Evolutionary conservation across 106 monocot genomes (phyloP).

Genomic region (Apostasia shenzhenica): DNA sequence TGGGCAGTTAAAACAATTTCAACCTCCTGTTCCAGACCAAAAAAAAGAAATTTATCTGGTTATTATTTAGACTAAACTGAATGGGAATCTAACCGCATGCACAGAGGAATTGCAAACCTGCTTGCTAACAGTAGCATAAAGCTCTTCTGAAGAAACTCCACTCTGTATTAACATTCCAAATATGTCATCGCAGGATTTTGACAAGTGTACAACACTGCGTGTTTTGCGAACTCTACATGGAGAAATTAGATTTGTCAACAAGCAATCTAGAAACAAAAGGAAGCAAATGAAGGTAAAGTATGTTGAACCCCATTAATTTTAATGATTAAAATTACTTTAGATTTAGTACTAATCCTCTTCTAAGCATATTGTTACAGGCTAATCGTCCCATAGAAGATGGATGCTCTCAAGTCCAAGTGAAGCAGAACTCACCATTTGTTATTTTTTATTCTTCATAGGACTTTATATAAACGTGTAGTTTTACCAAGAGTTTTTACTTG

Average conservation of each 20-base stretch:
- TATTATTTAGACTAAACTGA: not conserved
- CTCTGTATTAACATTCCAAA: conserved; percentile 73
- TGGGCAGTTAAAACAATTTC: conserved; percentile 95
- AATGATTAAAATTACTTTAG: too few relatives aligned
- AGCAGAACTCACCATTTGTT: too few relatives aligned
- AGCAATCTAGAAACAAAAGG: too few relatives aligned
- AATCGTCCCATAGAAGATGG: too few relatives aligned
- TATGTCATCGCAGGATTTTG: conserved; percentile 90
- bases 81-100: not conserved
- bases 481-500: too few relatives aligned
- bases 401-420: too few relatives aligned
- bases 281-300: too few relatives aligned
- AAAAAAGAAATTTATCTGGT: not conserved
- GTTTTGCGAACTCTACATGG: conserved; percentile 58
- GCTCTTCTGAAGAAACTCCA: conserved; percentile 62
- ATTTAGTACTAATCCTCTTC: too few relatives aligned
- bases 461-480: too few relatives aligned
- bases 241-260: conserved; percentile 1
- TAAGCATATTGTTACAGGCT: too few relatives aligned
- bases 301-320: too few relatives aligned
- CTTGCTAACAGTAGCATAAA: conserved; percentile 76
- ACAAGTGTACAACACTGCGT: conserved; percentile 33
- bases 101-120: conserved; percentile 35
- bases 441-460: too few relatives aligned
- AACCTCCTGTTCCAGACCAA: conserved; percentile 46